These are phyloP conservation scores for Mycena alexandri DNA, from an alignment of 768 basidiomycete genomes.

Conservation along the genomic window DNA sequence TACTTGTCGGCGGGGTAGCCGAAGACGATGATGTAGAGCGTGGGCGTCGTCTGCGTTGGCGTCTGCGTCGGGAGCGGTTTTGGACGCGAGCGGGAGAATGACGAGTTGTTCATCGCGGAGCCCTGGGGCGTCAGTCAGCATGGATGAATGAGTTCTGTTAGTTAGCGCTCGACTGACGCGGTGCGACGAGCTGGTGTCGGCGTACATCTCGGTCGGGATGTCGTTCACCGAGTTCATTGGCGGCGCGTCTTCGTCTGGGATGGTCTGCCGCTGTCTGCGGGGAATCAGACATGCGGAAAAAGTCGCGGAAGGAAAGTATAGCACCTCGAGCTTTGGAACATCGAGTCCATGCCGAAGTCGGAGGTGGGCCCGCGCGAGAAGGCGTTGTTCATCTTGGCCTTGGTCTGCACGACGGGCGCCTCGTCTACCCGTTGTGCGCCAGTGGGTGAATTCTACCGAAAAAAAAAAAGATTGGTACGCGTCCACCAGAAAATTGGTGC, in stretches of 20 bases:
- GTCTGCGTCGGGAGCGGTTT: slow-evolving; percentile 33
- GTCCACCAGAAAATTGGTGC: neutral
- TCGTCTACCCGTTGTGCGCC: slow-evolving; percentile 78
- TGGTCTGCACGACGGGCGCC: slow-evolving; percentile 80
- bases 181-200: slow-evolving; percentile 54
- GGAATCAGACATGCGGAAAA: slow-evolving; percentile 23
- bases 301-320: slow-evolving; percentile 28
- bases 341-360: slow-evolving; percentile 87
- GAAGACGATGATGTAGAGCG: slow-evolving; percentile 81
- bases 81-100: slow-evolving; percentile 52
- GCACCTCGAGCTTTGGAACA: slow-evolving; percentile 82
- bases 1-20: slow-evolving; percentile 91
- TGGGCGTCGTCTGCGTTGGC: slow-evolving; percentile 46
- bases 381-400: slow-evolving; percentile 83
- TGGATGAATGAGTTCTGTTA: neutral
- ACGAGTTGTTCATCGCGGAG: slow-evolving; percentile 50
- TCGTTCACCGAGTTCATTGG: slow-evolving; percentile 83
- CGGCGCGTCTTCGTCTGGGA: slow-evolving; percentile 85
- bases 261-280: slow-evolving; percentile 68
- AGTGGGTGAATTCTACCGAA: slow-evolving; percentile 59
- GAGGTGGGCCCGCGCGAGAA: slow-evolving; percentile 72
- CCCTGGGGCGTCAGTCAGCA: slow-evolving; percentile 44
- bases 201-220: slow-evolving; percentile 70
- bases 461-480: slow-evolving; percentile 17
- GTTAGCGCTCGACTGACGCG: slow-evolving; percentile 53